Percentiles rank a stretch among this genome's conserved stretches.
phyloP scores from a whole-genome alignment of 164 flowering plant genomes.

The Pachysandra terminalis region DNA sequence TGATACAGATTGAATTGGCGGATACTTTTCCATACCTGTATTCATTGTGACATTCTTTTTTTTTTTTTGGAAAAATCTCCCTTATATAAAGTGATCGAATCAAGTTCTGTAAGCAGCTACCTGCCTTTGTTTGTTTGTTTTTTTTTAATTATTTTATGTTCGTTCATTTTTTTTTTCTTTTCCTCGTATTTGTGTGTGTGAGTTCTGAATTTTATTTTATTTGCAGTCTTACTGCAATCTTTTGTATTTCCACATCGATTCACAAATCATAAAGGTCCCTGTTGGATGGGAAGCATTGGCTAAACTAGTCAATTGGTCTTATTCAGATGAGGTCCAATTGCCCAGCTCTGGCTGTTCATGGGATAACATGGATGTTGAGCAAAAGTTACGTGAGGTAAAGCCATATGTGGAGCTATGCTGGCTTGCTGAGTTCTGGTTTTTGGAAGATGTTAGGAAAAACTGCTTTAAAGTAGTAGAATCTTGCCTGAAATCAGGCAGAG shows the following conservation, averaged over 20 bases:
- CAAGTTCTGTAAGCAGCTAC: no score
- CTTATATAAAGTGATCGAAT: no score
- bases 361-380: constrained; percentile 48
- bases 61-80: no score
- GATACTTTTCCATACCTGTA: no score
- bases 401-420: constrained; percentile 72
- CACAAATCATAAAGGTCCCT: constrained; percentile 49
- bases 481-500: constrained; percentile 36
- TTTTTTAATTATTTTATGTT: no score
- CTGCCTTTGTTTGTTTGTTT: no score
- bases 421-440: constrained; percentile 74
- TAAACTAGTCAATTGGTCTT: constrained; percentile 69
- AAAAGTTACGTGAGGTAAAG: constrained; percentile 41
- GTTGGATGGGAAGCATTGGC: constrained; percentile 63
- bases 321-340: constrained; percentile 48
- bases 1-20: no score
- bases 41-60: no score
- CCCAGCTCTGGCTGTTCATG: constrained; percentile 67
- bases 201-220: not conserved
- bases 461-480: constrained; percentile 44
- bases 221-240: constrained; percentile 6
- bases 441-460: constrained; percentile 53
- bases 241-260: constrained; percentile 40
- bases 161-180: no score
- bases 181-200: no score